These are phyloP conservation scores for Aspergillus avenaceus DNA, from an alignment of 495 filamentous ascomycete species.

Conservation along the genomic window DNA sequence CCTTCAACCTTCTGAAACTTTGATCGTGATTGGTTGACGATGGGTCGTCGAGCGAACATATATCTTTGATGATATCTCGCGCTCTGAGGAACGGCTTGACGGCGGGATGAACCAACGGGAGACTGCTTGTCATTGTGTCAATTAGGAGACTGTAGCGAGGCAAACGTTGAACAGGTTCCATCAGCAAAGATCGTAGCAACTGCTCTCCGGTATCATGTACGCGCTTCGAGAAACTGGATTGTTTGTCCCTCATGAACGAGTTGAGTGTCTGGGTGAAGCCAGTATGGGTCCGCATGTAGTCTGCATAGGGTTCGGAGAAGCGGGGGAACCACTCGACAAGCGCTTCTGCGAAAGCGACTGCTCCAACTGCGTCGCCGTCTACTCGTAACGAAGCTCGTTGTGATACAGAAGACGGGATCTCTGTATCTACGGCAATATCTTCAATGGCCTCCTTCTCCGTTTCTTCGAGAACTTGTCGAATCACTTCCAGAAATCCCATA, in stretches of 20 bases:
- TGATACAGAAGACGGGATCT: conserved; percentile 33
- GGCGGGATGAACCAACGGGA: conserved; percentile 80
- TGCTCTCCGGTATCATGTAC: conserved; percentile 88
- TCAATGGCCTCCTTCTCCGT: conserved; percentile 75
- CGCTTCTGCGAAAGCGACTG: conserved; percentile 66
- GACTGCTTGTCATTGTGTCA: conserved; percentile 81
- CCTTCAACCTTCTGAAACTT: conserved; percentile 65
- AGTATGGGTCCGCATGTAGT: conserved; percentile 83
- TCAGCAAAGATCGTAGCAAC: conserved; percentile 81
- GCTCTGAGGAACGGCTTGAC: conserved; percentile 76
- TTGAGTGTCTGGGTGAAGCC: conserved; percentile 78
- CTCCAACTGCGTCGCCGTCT: conserved; percentile 66
- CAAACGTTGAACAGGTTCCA: conserved; percentile 93
- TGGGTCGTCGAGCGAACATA: conserved; percentile 80
- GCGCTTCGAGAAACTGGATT: conserved; percentile 73
- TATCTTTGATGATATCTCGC: conserved; percentile 86
- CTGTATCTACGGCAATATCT: conserved; percentile 57
- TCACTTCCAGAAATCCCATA: conserved; percentile 66
- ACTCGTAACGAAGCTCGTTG: conserved; percentile 37
- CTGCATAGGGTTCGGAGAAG: conserved; percentile 82
- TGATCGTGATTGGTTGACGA: conserved; percentile 61
- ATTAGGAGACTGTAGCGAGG: conserved; percentile 95
- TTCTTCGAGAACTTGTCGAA: conserved; percentile 72
- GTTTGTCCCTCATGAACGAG: conserved; percentile 62
- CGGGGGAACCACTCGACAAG: conserved; percentile 86